Base-by-base conservation (phyloP, 1,139 yeast species). In the Keqinozyma sinolaborantium region DNA sequence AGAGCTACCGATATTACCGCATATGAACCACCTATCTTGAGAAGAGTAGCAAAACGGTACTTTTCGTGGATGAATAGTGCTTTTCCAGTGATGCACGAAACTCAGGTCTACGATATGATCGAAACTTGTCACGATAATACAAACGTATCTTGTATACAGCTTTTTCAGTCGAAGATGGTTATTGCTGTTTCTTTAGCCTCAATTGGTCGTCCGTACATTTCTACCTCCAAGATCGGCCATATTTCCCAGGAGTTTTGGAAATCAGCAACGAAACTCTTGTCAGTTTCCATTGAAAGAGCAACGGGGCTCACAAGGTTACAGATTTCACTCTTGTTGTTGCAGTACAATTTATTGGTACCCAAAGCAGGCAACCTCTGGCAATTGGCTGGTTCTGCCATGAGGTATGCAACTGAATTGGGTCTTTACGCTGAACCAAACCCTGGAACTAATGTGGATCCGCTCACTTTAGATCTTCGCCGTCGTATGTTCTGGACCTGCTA, bases 301-400 rank as follows among this genome's bases (percentile, higher is more conserved):
- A n/a, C n/a, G n/a, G n/a, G n/a, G n/a, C n/a, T n/a, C n/a, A n/a
- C n/a, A n/a, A 37, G 29, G n/a, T 33, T 39, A 14, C 43, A 39
- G 13, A 39, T 37, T 26, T 30, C 33, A 13, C 27, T 39, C 12
- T 21, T 39, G 8, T 15, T 33, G 13, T 23, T 39, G 11, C 43
- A 39, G 26, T 39, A 39, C 25, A 33, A 39, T 16, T 23, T 39
- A 26, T 32, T 39, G 28, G 41, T 39, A 8, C 43, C 43, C 10
- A 38, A 33, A 21, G 34, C 43, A 10, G 43, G 43, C 5, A 39
- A 39, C 21, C 28, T 39, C 16, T 38, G 43, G 41, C 40, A 39
- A 7, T 33, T 39, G 16, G 35, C 43, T 4, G 43, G 43, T 16
- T 30, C 41, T 2, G 41, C 40, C 7, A 35, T 38, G 40, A 31